Base-by-base conservation (phyloP, 169 alveolate species). In the Hepatocystis sp. region DNA sequence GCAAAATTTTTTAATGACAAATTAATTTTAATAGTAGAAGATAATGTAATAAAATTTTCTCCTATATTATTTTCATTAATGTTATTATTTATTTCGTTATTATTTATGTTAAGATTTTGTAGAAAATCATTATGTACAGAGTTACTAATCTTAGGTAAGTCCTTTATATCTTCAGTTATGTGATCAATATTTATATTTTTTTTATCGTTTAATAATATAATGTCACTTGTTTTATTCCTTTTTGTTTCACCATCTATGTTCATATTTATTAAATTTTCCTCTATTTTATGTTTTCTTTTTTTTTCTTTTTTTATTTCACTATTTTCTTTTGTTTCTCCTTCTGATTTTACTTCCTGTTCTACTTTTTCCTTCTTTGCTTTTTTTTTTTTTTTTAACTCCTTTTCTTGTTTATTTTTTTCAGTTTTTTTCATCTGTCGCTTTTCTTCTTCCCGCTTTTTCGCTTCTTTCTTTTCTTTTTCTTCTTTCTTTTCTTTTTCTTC, bases 11-110 rank as follows among this genome's bases (percentile, higher is more conserved):
- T 63, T 71, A 71, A 64, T 19, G 86, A 71, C 13, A 71, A 27
- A 25, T 71, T 58, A n/a, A 71, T 7, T 25, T 71, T 71, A 42
- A 71, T 49, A 52, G 58, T 58, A 19, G 86, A 71, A 15, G 78
- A 58, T 17, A 71, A 4, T 21, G 28, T 36, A 28, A 60, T 10
- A 21, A 71, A 44, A 25, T 44, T 71, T 21, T 71, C 28, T n/a
- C 65, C 28, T 17, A 32, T 4, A 40, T 34, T 53, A 4, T 1
- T 21, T n/a, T n/a, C n/a, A n/a, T n/a, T n/a, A n/a, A n/a, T n/a
- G n/a, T n/a, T n/a, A n/a, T n/a, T n/a, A n/a, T n/a, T n/a, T n/a
- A n/a, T n/a, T n/a, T n/a, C n/a, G n/a, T n/a, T n/a, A n/a, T n/a
- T n/a, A n/a, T n/a, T n/a, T n/a, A n/a, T n/a, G n/a, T n/a, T n/a